Conservation (phyloP, 495 filamentous ascomycete genomes). For the Arthonia radiata region DNA sequence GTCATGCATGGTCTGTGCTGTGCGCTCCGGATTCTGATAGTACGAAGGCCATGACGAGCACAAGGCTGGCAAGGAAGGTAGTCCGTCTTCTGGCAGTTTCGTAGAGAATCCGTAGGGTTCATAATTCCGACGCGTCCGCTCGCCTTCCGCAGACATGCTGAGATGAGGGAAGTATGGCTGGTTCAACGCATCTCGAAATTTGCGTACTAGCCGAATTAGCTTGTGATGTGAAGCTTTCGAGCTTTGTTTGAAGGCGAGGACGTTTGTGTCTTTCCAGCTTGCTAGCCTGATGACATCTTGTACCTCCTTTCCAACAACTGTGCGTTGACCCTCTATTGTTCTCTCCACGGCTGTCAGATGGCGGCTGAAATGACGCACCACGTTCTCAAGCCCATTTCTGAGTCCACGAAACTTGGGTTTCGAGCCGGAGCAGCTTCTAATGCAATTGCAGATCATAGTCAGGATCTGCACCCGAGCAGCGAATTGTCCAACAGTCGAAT, state of each 20-base stretch:
- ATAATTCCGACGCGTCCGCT: too few species aligned
- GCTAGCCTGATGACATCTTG: constrained; percentile 67
- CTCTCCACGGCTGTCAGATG: constrained; percentile 41
- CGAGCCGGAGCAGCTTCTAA: constrained; percentile 31
- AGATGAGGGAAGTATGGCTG: too few species aligned
- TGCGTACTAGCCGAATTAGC: constrained; percentile 70
- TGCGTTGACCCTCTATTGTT: constrained; percentile 33
- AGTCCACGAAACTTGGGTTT: constrained; percentile 29
- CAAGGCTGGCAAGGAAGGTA: too few species aligned
- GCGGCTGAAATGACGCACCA: constrained; percentile 42
- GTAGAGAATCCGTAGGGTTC: too few species aligned
- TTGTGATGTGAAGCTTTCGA: constrained; percentile 75
- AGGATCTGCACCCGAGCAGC: constrained; percentile 43
- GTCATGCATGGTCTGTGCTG: too few species aligned
- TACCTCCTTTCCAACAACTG: constrained; percentile 56
- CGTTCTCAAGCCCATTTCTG: constrained; percentile 42
- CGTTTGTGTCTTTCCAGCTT: constrained; percentile 93
- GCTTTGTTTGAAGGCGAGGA: constrained; percentile 65
- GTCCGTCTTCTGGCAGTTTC: too few species aligned
- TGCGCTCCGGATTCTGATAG: too few species aligned
- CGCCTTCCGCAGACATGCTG: too few species aligned
- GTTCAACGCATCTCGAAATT: constrained; percentile 54
- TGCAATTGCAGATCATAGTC: constrained; percentile 44
- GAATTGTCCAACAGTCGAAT: constrained; percentile 61
- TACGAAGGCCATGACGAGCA: too few species aligned